A percentile compares a stretch with the other conserved stretches of the same genome.
phyloP scores from a whole-genome alignment of 805 yeast species.

The Sugiyamaella marilandica region DNA sequence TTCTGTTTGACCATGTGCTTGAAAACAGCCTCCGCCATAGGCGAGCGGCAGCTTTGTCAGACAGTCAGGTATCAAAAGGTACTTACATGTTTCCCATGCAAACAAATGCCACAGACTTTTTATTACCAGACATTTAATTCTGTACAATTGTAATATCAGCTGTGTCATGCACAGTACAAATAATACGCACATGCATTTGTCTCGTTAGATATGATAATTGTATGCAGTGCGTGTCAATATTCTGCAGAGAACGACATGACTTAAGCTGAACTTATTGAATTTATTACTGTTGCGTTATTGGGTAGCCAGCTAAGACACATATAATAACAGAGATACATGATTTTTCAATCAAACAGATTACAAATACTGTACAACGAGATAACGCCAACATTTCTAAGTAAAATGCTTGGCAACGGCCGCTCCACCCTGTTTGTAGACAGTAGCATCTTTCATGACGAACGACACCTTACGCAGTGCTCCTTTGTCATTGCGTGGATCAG shows the following conservation, averaged over 20 bases:
- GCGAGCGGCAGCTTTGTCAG: slow-evolving; percentile 71
- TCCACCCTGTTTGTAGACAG: slow-evolving; percentile 1
- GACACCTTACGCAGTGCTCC: slow-evolving; percentile 4
- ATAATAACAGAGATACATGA: no score
- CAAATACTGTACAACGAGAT: no score
- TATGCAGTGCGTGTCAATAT: no score
- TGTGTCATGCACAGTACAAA: no score
- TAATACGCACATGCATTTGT: no score
- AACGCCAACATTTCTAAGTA: neutral
- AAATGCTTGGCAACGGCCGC: neutral
- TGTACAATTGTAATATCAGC: no score
- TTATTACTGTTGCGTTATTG: no score
- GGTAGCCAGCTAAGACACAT: no score
- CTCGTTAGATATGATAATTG: no score
- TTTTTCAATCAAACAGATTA: no score
- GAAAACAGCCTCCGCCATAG: slow-evolving; percentile 97
- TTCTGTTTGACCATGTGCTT: slow-evolving; percentile 52
- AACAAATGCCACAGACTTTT: slow-evolving; percentile 66
- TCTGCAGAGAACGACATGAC: no score
- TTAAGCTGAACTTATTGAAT: no score
- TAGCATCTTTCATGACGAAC: slow-evolving; percentile 6
- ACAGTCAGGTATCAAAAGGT: neutral
- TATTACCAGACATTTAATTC: neutral
- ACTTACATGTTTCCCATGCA: slow-evolving; percentile 84
- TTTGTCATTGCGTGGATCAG: neutral